These are phyloP conservation scores for Volvariella surrecta DNA, from an alignment of 1,284 basidiomycete genomes.

Conservation along the genomic window DNA sequence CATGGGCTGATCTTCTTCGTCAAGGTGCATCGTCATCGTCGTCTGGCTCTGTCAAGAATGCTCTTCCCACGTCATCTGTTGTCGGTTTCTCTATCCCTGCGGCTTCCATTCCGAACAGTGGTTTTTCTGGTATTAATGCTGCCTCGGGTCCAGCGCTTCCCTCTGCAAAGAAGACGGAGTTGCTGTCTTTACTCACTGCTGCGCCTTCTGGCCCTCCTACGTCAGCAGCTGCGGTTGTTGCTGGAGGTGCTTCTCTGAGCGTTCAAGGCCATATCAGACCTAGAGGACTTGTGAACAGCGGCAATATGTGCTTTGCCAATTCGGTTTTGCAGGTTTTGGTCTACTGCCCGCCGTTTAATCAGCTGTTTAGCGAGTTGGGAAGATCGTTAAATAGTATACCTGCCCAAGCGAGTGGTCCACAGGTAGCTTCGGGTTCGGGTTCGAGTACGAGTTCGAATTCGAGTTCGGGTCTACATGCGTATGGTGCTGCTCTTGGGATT, in stretches of 20 bases:
- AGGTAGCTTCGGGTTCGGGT: slow-evolving; percentile 9
- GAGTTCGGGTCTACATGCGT: slow-evolving; percentile 11
- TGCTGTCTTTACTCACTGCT: slow-evolving; percentile 48
- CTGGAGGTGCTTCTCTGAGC: slow-evolving; percentile 8
- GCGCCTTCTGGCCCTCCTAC: slow-evolving; percentile 22
- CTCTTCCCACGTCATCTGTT: slow-evolving; percentile 54
- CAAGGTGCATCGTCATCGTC: slow-evolving; percentile 23
- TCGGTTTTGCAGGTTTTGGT: slow-evolving; percentile 88
- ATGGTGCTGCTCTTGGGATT: slow-evolving; percentile 24
- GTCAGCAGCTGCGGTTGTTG: slow-evolving; percentile 9
- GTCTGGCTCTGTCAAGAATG: slow-evolving; percentile 24
- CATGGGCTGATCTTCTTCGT: slow-evolving; percentile 71
- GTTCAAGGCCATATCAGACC: slow-evolving; percentile 30
- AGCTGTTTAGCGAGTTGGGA: slow-evolving; percentile 70
- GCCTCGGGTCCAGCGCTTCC: neutral
- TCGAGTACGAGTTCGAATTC: slow-evolving; percentile 9
- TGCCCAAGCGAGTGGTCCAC: slow-evolving; percentile 1
- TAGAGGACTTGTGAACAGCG: slow-evolving; percentile 87
- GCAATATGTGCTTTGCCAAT: slow-evolving; percentile 98
- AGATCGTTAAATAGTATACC: slow-evolving; percentile 24
- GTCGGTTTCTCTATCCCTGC: slow-evolving; percentile 63
- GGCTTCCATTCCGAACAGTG: slow-evolving; percentile 6
- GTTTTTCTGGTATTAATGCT: neutral
- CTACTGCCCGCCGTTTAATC: slow-evolving; percentile 83
- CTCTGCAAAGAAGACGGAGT: slow-evolving; percentile 36